Base-by-base conservation (phyloP, 352 stramenopile genomes). In the Peronospora destructor region DNA sequence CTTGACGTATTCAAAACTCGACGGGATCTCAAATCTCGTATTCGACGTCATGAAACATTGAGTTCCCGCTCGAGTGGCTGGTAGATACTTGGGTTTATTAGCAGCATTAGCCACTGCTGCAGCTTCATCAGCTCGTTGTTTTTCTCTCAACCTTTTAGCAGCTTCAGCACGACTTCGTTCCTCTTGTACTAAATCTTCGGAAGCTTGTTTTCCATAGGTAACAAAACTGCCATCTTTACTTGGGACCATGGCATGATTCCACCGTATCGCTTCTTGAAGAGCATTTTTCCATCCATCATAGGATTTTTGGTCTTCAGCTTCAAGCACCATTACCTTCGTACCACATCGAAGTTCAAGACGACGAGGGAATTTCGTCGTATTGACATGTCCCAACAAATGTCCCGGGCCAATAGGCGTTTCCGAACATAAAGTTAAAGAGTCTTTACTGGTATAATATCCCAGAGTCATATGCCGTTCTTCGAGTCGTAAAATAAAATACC, bases 391-490 rank as follows among this genome's bases (percentile, higher is more conserved):
- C 21, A 88, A 52, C 19, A 64, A 49, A 44, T 93, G 80, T 25
- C 76, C 75, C 0, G 82, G 79, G 0, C 82, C 82, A 36, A 93
- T 93, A 16, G 82, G 79, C 26, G 80, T 91, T 62, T 93, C 82
- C 6, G 74, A 81, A 54, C 82, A 93, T 25, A 93, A 56, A 32
- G 74, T 72, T 14, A 93, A 55, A 29, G 75, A 82, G 54, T 93
- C 82, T 43, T 89, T 91, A 58, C 67, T 88, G 13, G 75, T 88
- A 55, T 93, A 93, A 53, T 93, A 93, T 0, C 79, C 77, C 9
- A 93, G 61, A 29, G 82, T 93, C 82, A 93, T 93, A 66, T 93
- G 80, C 3, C 79, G 79, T 66, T 93, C 82, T 46, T 93, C 82
- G 11, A 93, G 71, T 0, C 82, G 77, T 40, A 93, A 46, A 38